phyloP scores from a whole-genome alignment of 495 filamentous ascomycete genomes.

The Aspergillus indologenus region DNA sequence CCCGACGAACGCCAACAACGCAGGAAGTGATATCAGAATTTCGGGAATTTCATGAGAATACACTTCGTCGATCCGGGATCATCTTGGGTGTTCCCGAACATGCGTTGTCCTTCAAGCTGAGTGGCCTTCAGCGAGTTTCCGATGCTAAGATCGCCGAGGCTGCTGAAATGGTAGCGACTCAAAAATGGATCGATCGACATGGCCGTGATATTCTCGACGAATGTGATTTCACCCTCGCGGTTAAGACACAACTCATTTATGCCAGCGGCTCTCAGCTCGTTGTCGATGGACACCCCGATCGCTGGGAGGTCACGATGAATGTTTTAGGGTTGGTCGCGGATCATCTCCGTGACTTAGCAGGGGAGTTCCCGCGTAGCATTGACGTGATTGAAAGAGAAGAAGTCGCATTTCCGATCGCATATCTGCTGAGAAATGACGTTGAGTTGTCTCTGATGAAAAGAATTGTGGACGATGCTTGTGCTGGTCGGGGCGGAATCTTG shows the following conservation, averaged over 20 bases:
- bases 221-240: slow-evolving; percentile 60
- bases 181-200: slow-evolving; percentile 39
- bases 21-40: slow-evolving; percentile 9
- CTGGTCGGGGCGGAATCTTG: slow-evolving; percentile 7
- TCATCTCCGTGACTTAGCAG: slow-evolving; percentile 21
- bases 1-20: slow-evolving; percentile 40
- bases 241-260: slow-evolving; percentile 63
- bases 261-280: slow-evolving; percentile 55
- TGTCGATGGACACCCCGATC: slow-evolving; percentile 54
- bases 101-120: slow-evolving; percentile 64
- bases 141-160: slow-evolving; percentile 16
- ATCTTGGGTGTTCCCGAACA: slow-evolving; percentile 67
- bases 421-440: slow-evolving; percentile 23
- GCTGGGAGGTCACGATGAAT: slow-evolving; percentile 57
- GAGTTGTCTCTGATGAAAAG: slow-evolving; percentile 9
- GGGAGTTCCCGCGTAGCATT: slow-evolving; percentile 31
- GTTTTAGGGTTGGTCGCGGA: slow-evolving; percentile 45
- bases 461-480: slow-evolving; percentile 15
- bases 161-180: slow-evolving; percentile 19
- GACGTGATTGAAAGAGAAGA: slow-evolving; percentile 30
- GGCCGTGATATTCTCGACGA: slow-evolving; percentile 62
- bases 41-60: slow-evolving; percentile 40
- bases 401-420: slow-evolving; percentile 19
- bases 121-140: slow-evolving; percentile 53
- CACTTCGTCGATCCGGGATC: slow-evolving; percentile 46